phyloP scores from a whole-genome alignment of 129 eudicot genomes.

The Ambrosia artemisiifolia region DNA sequence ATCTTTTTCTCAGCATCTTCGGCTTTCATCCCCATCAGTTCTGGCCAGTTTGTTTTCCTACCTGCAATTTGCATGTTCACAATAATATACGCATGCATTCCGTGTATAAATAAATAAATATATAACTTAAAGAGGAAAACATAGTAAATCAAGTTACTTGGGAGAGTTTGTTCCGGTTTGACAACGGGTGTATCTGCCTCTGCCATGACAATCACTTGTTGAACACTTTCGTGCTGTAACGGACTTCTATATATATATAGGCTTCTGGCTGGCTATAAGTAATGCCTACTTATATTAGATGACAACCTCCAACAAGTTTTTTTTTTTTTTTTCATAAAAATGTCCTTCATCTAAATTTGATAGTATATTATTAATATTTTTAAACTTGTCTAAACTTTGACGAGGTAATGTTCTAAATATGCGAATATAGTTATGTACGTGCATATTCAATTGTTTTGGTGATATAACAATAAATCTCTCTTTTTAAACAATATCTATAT shows the following conservation, averaged over 20 bases:
- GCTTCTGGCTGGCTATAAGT: neutral
- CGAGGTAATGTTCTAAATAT: too few species aligned
- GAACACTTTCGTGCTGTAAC: neutral
- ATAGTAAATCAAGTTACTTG: conserved; percentile 22
- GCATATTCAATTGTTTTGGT: too few species aligned
- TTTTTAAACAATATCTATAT: too few species aligned
- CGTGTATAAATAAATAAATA: too few species aligned
- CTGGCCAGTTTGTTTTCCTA: conserved; percentile 58
- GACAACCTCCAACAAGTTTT: neutral
- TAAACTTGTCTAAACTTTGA: too few species aligned
- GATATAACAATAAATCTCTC: too few species aligned
- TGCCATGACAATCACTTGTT: conserved; percentile 14
- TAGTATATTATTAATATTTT: too few species aligned
- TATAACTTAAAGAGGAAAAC: too few species aligned
- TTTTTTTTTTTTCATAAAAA: too few species aligned
- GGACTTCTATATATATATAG: conserved; percentile 5
- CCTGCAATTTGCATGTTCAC: neutral
- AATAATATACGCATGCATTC: neutral
- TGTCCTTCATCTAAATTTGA: too few species aligned
- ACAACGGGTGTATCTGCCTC: conserved; percentile 20
- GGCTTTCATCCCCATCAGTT: conserved; percentile 50
- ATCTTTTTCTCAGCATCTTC: conserved; percentile 60
- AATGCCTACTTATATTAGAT: conserved; percentile 12
- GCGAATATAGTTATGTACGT: too few species aligned
- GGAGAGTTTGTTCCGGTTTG: neutral